Conservation (phyloP, 148 eudicot genomes). For the Spergularia marina region DNA sequence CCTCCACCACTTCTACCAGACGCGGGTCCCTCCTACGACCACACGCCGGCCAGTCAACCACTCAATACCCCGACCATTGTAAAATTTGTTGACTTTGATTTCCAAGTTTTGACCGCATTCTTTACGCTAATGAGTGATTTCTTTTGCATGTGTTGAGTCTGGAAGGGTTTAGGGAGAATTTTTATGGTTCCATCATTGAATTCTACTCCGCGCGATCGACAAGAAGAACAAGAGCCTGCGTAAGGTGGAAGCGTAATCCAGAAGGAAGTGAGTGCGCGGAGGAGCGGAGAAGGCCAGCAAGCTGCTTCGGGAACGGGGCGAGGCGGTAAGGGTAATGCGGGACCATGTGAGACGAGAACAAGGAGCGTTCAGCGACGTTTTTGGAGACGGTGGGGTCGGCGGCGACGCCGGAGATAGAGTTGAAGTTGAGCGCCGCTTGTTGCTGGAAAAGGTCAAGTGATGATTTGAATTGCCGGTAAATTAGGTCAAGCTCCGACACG, state of each 20-base stretch:
- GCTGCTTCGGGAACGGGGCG: constrained; percentile 46
- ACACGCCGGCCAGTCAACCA: no score
- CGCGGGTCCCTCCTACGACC: no score
- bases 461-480: constrained; percentile 72
- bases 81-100: no score
- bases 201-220: constrained; percentile 35
- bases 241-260: constrained; percentile 47
- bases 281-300: constrained; percentile 42
- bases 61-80: no score
- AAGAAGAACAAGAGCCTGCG: constrained; percentile 72
- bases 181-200: no score
- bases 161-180: no score
- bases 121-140: no score
- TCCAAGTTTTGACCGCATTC: no score
- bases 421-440: constrained; percentile 75
- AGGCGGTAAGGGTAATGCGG: constrained; percentile 61
- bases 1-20: no score
- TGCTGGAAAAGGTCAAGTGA: constrained; percentile 71
- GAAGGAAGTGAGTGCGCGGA: constrained; percentile 60
- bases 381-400: constrained; percentile 62
- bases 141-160: no score
- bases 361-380: constrained; percentile 61
- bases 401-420: constrained; percentile 61
- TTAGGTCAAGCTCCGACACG: constrained; percentile 43
- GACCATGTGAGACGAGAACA: constrained; percentile 80